Evolutionary conservation across 1,139 yeast genomes (phyloP).

Genomic region (Kluyveromyces sp.): DNA sequence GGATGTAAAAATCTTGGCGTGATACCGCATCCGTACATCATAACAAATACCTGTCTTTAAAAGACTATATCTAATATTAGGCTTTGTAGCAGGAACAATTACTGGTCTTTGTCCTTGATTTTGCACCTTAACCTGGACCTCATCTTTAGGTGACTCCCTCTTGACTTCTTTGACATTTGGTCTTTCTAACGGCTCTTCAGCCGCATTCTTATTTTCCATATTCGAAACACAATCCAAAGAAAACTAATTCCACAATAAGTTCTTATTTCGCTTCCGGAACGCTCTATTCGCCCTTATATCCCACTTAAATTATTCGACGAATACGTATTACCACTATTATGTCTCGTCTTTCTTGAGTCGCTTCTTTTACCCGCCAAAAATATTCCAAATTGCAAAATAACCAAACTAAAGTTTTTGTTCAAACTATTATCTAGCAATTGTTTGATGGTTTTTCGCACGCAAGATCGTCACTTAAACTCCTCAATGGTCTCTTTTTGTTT

Average conservation of each 20-base stretch:
- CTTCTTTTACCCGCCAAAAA: no score
- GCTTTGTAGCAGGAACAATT: slow-evolving; percentile 46
- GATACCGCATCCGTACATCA: slow-evolving; percentile 96
- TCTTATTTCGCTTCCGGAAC: neutral
- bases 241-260: neutral
- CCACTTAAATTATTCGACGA: no score
- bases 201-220: slow-evolving; percentile 2
- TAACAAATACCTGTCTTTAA: slow-evolving; percentile 90
- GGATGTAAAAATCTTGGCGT: slow-evolving; percentile 87
- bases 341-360: no score
- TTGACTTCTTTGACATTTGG: neutral
- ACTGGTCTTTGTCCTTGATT: slow-evolving; percentile 30
- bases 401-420: no score
- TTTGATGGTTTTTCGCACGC: no score
- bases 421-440: no score
- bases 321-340: no score
- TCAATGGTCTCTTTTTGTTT: no score
- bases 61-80: slow-evolving; percentile 46
- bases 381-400: no score
- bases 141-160: neutral
- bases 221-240: neutral
- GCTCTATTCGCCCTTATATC: neutral
- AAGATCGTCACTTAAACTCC: no score
- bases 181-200: slow-evolving; percentile 4
- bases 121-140: neutral